Percentiles rank a stretch among this genome's conserved stretches.
Conservation (phyloP, 768 basidiomycete genomes). For the Paxillus ammoniavirescens region DNA sequence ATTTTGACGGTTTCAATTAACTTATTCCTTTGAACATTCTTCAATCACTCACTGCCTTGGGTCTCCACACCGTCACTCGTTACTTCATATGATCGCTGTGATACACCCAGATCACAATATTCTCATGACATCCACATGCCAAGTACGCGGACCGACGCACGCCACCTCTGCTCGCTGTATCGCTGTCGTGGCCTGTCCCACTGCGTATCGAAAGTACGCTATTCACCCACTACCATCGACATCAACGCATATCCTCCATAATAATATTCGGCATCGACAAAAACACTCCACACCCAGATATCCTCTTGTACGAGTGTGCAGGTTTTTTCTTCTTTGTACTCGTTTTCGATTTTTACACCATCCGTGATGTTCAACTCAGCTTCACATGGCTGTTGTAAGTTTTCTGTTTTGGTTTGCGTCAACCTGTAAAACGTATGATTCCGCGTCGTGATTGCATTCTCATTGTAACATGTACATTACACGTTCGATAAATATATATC, state of each 20-base stretch:
- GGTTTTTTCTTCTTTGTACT: neutral
- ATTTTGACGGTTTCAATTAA: slow-evolving; percentile 88
- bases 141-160: neutral
- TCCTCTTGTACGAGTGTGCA: slow-evolving; percentile 11
- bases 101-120: neutral
- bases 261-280: neutral
- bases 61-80: neutral
- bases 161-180: slow-evolving; percentile 3
- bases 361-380: neutral
- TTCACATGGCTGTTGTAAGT: neutral
- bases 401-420: neutral
- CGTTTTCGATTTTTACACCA: slow-evolving; percentile 1
- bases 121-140: neutral
- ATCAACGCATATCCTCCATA: slow-evolving; percentile 8
- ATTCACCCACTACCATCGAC: slow-evolving; percentile 1
- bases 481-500: slow-evolving; percentile 4
- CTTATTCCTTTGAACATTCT: slow-evolving; percentile 2
- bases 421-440: neutral
- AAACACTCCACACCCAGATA: slow-evolving; percentile 17
- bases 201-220: neutral
- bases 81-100: slow-evolving; percentile 6
- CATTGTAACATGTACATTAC: neutral
- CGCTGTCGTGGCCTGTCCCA: neutral
- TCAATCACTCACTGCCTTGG: neutral
- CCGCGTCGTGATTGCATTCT: neutral